Conservation (phyloP, 768 basidiomycete species). For the Lepiota subincarnata region DNA sequence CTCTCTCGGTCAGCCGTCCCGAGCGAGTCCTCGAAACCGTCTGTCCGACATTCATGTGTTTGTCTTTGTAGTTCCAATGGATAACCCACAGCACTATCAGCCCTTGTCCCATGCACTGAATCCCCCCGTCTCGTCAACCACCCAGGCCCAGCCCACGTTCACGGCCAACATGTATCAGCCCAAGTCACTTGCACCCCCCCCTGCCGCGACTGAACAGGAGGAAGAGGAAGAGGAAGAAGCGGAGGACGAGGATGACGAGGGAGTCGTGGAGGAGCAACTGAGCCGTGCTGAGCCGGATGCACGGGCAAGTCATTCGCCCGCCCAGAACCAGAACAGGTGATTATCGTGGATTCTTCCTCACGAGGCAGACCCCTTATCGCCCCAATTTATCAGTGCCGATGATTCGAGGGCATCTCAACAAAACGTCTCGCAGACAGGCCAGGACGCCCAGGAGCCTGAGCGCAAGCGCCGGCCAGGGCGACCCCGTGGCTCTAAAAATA, state of each 20-base stretch:
- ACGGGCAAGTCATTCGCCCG: slow-evolving; percentile 34
- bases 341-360: slow-evolving; percentile 18
- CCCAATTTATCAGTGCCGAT: neutral
- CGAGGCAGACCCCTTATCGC: neutral
- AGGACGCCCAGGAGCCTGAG: slow-evolving; percentile 22
- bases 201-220: slow-evolving; percentile 31
- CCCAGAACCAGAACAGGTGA: slow-evolving; percentile 32
- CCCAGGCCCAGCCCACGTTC: slow-evolving; percentile 18
- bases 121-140: slow-evolving; percentile 42
- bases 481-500: slow-evolving; percentile 76
- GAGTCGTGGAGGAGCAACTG: slow-evolving; percentile 66
- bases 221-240: slow-evolving; percentile 59
- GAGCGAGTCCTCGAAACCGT: neutral
- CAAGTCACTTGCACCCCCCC: slow-evolving; percentile 6
- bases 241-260: slow-evolving; percentile 74
- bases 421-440: slow-evolving; percentile 3
- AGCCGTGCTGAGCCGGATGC: slow-evolving; percentile 41
- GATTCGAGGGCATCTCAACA: slow-evolving; percentile 5
- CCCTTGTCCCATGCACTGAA: slow-evolving; percentile 76
- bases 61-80: slow-evolving; percentile 30
- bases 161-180: slow-evolving; percentile 1
- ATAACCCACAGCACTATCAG: slow-evolving; percentile 79
- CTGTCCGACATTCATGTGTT: slow-evolving; percentile 1
- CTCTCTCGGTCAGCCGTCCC: slow-evolving; percentile 4
- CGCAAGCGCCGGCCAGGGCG: slow-evolving; percentile 74